Conservation (phyloP, 192 early-diverging fungal species). For the Ambispora gerdemannii region DNA sequence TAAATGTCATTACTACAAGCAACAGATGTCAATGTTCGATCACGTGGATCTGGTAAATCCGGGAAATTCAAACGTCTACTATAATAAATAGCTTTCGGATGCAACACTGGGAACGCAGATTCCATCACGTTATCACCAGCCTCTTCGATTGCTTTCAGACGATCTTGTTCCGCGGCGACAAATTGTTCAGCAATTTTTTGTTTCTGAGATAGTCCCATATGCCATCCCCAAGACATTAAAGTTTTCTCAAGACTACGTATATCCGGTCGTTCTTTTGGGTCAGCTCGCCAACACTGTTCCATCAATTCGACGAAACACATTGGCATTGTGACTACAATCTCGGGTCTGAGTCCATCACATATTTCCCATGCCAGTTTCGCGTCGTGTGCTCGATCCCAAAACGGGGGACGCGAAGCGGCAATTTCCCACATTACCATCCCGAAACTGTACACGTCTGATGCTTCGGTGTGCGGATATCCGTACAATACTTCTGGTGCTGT, state of each 20-base stretch:
- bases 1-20: too few relatives aligned
- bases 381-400: not conserved
- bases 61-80: too few relatives aligned
- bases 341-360: not conserved
- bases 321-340: not conserved
- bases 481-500: not conserved
- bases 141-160: too few relatives aligned
- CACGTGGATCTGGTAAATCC: too few relatives aligned
- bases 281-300: not conserved
- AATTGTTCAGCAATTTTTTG: too few relatives aligned
- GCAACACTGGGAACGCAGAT: too few relatives aligned
- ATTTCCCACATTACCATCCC: slow-evolving; percentile 8
- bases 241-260: not conserved
- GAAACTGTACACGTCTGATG: not conserved
- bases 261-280: not conserved
- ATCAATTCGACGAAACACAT: not conserved
- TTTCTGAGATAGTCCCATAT: not conserved
- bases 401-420: not conserved
- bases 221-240: not conserved
- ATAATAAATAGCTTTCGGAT: too few relatives aligned
- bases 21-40: too few relatives aligned
- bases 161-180: too few relatives aligned
- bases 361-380: not conserved
- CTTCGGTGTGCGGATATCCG: not conserved
- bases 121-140: too few relatives aligned